phyloP scores from a whole-genome alignment of 2,329 filamentous ascomycete genomes.

The Alternaria consortialis region DNA sequence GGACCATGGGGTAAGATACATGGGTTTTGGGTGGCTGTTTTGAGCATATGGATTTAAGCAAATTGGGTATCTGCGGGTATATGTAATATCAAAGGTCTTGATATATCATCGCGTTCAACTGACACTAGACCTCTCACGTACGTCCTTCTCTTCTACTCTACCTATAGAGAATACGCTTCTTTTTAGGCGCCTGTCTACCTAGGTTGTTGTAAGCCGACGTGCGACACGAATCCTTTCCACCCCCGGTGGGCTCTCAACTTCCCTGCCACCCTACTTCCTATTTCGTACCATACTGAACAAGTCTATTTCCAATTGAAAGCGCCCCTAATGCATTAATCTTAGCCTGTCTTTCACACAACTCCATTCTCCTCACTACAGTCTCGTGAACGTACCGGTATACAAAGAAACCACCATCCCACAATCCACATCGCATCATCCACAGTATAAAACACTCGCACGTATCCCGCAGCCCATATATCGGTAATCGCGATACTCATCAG shows the following conservation, averaged over 20 bases:
- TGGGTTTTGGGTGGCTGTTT: background rate
- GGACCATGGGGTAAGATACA: background rate
- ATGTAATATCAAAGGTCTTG: background rate
- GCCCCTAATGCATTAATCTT: background rate
- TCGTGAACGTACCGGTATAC: conserved; percentile 4
- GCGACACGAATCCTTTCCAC: too few species aligned
- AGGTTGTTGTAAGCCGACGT: too few species aligned
- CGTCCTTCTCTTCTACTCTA: background rate
- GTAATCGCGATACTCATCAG: background rate
- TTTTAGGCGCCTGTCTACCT: too few species aligned
- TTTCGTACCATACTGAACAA: background rate
- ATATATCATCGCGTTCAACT: background rate
- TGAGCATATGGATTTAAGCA: background rate
- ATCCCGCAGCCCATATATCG: background rate
- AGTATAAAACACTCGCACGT: background rate
- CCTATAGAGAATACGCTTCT: background rate
- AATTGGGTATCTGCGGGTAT: background rate
- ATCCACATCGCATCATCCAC: background rate
- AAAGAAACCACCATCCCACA: conserved; percentile 10
- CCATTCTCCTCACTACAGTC: background rate
- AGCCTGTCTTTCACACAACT: background rate
- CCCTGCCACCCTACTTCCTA: background rate
- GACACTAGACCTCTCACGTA: background rate
- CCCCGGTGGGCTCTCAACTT: background rate
- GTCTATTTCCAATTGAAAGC: background rate